Base-by-base conservation (phyloP, 805 yeast species). In the Priceomyces haplophilus region DNA sequence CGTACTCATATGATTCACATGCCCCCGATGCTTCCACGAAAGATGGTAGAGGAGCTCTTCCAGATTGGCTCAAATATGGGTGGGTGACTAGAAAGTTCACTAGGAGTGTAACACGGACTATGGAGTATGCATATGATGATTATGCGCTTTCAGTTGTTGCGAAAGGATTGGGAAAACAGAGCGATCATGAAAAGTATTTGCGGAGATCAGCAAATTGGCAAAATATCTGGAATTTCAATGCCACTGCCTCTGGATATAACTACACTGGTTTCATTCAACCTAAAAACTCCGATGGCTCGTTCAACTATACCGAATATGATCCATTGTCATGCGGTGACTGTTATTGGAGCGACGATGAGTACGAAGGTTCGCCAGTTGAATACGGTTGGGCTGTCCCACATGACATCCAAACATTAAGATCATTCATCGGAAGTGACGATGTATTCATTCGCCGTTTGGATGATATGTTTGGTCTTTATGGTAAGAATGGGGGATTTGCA, bases 61-160 rank as follows among this genome's bases (percentile, higher is more conserved):
- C 58, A 2, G 68, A 63, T 36, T 66, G 70, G 69, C 46, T 57
- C 3, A 21, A 53, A 21, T 53, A 54, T 23, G 68, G 68, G 0
- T 65, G 55, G 37, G 47, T 66, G 13, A 59, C 70, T 0, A 46
- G 64, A 24, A 54, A 58, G 38, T 59, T 52, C 31, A 59, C 66
- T 2, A 49, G 72, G 24, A 55, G 62, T 7, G 59, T 63, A 6
- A 57, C 67, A 3, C 55, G 70, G 48, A 64, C 70, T 0, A 55
- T 66, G 52, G 72, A 66, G 40, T 66, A 64, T 47, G 48, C 68
- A 3, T 63, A 63, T 45, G 61, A 66, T 43, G 71, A 65, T 48
- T 66, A 52, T 46, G 65, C 64, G 1, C 40, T 66, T 11, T 50
- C 61, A 7, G 62, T 59, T 17, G 66, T 63, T 13, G 67, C 71